Evolutionary conservation across 805 yeast genomes (phyloP), one percentile per base, ranked within the genome.

Genomic region (Lipomyces kockii): DNA sequence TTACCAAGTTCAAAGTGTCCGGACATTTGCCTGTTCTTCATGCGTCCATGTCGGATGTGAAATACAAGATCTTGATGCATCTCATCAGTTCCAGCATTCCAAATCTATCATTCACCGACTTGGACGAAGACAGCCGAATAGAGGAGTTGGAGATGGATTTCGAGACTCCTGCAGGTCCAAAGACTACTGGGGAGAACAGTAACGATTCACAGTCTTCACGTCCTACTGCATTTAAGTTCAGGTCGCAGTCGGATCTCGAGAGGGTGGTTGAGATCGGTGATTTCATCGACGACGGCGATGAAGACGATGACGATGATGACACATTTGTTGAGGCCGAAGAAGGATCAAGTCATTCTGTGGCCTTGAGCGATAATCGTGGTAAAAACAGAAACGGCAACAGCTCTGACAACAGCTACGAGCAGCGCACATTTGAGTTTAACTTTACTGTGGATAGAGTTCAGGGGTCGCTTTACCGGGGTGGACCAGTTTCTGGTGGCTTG

Each of bases 21-120:
- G 97, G 95, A 14, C 86, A 87, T 66, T 84, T 95, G 14, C 97
- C 97, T 0, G 80, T 80, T 39, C 83, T 96, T 68, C 83, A 83
- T 37, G 87, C 95, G 3, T 84, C 90, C 37, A 76, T 95, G 74
- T 91, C 91, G 72, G 98, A 95, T 76, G 89, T 87, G 74, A 97
- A 96, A 76, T 96, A 96, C 79, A 90, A 92, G 77, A 86, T 92
- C 0, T 81, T 95, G 74, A 88, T 95, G 94, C 86, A 87, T 65
- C 80, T 94, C 56, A 80, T 94, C 43, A 89, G 89, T 60, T 84
- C 82, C 9, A 85, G 89, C 25, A 82, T 92, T 11, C 98, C 97
- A 1, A 83, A 81, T 12, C 73, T 74, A 49, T 74, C 74, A 27
- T 69, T 71, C 65, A 27, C 55, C 17, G 68, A 67, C 34, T 55